A percentile compares a stretch with the other conserved stretches of the same genome.
Evolutionary conservation across 352 stramenopile genomes (phyloP).

Genomic region (Pythium rhizo-oryzae): DNA sequence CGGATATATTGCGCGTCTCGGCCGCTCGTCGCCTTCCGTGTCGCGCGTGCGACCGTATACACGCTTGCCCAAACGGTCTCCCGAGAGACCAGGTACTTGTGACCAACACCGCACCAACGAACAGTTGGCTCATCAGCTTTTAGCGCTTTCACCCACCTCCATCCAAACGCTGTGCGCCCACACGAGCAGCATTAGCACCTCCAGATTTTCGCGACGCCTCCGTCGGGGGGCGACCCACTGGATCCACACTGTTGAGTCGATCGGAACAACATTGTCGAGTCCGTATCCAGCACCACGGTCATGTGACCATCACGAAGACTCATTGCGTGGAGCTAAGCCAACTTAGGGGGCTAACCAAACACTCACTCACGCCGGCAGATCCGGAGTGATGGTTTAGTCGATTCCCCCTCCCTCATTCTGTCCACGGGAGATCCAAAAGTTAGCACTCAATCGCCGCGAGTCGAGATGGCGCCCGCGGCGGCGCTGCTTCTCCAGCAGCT

Average conservation of each 20-base stretch:
- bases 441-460: no score
- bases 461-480: neutral
- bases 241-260: neutral
- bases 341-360: no score
- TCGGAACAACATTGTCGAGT: no score
- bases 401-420: neutral
- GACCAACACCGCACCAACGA: no score
- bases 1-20: no score
- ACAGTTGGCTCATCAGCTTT: neutral
- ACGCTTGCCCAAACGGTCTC: no score
- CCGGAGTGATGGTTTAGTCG: neutral
- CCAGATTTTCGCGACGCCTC: neutral
- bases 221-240: neutral
- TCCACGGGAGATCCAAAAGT: no score
- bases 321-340: no score
- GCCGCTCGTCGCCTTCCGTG: no score
- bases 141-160: neutral
- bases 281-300: no score
- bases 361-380: neutral
- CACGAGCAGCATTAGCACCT: neutral
- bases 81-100: no score
- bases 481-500: neutral
- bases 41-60: no score
- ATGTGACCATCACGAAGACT: neutral
- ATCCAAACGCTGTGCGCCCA: neutral